A percentile compares a stretch with the other conserved stretches of the same genome.
phyloP scores from a whole-genome alignment of 495 filamentous ascomycete genomes.

The Xylaria flabelliformis region DNA sequence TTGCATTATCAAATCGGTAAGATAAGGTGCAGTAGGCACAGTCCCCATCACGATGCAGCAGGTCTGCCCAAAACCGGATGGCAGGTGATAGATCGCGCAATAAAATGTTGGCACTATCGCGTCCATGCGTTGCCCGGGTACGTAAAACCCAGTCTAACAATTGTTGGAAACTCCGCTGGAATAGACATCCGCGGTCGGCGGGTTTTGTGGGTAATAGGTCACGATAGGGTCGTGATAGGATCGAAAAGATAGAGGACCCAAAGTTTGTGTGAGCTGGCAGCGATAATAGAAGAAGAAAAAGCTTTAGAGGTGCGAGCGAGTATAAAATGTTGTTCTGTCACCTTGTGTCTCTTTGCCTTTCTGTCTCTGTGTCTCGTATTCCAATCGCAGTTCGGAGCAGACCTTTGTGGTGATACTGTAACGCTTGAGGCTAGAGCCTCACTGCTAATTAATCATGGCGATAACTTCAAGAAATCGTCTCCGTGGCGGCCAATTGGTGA shows the following conservation, averaged over 20 bases:
- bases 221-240: slow-evolving; percentile 4
- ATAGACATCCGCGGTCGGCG: slow-evolving; percentile 20
- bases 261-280: slow-evolving; percentile 5
- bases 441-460: neutral
- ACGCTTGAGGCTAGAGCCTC: neutral
- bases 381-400: neutral
- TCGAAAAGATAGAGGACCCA: slow-evolving; percentile 3
- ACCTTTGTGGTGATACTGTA: neutral
- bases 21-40: neutral
- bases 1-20: slow-evolving; percentile 18
- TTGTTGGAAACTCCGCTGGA: slow-evolving; percentile 1
- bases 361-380: neutral
- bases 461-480: neutral
- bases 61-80: slow-evolving; percentile 7
- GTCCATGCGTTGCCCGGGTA: neutral
- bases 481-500: slow-evolving; percentile 33
- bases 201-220: slow-evolving; percentile 19
- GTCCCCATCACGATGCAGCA: slow-evolving; percentile 19
- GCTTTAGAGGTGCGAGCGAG: neutral
- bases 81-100: slow-evolving; percentile 6
- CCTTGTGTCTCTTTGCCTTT: neutral
- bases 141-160: slow-evolving; percentile 1
- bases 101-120: neutral
- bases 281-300: neutral
- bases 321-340: neutral